phyloP scores from a whole-genome alignment of 1,284 basidiomycete species.

The Irpex sp. region DNA sequence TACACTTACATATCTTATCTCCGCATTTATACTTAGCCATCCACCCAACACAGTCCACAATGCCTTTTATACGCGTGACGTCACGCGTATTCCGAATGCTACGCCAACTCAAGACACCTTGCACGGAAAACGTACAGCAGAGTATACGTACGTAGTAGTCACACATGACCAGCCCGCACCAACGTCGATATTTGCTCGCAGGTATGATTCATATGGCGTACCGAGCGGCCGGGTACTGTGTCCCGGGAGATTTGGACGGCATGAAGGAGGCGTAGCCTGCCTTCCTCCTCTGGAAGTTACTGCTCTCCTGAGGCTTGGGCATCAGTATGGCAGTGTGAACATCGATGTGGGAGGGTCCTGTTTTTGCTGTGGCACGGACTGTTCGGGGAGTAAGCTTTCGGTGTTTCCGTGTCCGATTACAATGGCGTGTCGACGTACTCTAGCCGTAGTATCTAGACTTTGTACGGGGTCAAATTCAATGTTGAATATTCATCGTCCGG shows the following conservation, averaged over 20 bases:
- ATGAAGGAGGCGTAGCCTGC: neutral
- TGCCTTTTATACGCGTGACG: neutral
- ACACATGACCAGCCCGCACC: neutral
- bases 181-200: constrained; percentile 6
- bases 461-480: too few relatives aligned
- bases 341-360: too few relatives aligned
- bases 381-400: too few relatives aligned
- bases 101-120: neutral
- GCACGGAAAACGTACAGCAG: neutral
- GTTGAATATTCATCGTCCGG: too few relatives aligned
- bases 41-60: too few relatives aligned
- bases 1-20: too few relatives aligned
- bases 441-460: too few relatives aligned
- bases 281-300: neutral
- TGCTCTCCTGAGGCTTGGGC: neutral
- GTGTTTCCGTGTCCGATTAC: too few relatives aligned
- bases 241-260: neutral
- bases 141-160: neutral
- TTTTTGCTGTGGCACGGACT: too few relatives aligned
- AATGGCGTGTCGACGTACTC: too few relatives aligned
- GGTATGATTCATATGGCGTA: neutral
- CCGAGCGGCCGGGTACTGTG: neutral
- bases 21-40: too few relatives aligned
- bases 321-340: too few relatives aligned
- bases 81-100: constrained; percentile 2